Conservation (phyloP, 2,329 filamentous ascomycete species). For the Fusarium albidum region DNA sequence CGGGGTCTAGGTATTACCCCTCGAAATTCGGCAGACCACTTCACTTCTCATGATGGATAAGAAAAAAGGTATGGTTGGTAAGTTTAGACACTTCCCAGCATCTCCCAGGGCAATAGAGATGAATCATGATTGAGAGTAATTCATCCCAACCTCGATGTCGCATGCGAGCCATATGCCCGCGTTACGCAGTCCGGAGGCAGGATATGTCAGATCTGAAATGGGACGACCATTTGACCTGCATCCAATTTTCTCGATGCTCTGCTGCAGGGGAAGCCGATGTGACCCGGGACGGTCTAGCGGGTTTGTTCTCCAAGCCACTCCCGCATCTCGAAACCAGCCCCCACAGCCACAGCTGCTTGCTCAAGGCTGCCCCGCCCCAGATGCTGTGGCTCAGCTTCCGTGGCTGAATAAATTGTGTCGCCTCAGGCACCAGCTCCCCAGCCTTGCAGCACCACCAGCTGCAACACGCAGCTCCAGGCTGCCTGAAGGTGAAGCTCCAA, state of each 20-base stretch:
- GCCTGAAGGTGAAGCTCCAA: slow-evolving; percentile 51
- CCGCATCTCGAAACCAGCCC: slow-evolving; percentile 23
- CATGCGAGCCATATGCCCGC: slow-evolving; percentile 1
- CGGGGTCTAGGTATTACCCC: slow-evolving; percentile 8
- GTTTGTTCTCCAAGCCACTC: slow-evolving; percentile 36
- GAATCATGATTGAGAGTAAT: neutral
- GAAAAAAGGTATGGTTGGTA: no score
- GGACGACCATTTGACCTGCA: slow-evolving; percentile 5
- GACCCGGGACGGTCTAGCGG: slow-evolving; percentile 7
- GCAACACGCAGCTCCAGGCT: slow-evolving; percentile 54
- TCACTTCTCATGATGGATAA: no score
- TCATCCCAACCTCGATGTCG: neutral
- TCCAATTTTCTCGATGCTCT: slow-evolving; percentile 17
- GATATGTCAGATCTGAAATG: slow-evolving; percentile 32
- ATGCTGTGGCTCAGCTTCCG: neutral
- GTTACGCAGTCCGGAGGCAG: slow-evolving; percentile 1
- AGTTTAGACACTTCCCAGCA: no score
- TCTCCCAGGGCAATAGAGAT: neutral
- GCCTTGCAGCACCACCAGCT: slow-evolving; percentile 38
- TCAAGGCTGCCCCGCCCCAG: slow-evolving; percentile 12
- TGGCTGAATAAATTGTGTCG: slow-evolving; percentile 7
- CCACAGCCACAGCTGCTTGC: slow-evolving; percentile 27
- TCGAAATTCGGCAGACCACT: slow-evolving; percentile 1
- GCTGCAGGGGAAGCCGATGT: slow-evolving; percentile 32
- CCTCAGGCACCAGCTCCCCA: slow-evolving; percentile 44